Evolutionary conservation across 306 rosid genomes (phyloP), one percentile per base, ranked within the genome.

Genomic region (Quercus wislizeni): DNA sequence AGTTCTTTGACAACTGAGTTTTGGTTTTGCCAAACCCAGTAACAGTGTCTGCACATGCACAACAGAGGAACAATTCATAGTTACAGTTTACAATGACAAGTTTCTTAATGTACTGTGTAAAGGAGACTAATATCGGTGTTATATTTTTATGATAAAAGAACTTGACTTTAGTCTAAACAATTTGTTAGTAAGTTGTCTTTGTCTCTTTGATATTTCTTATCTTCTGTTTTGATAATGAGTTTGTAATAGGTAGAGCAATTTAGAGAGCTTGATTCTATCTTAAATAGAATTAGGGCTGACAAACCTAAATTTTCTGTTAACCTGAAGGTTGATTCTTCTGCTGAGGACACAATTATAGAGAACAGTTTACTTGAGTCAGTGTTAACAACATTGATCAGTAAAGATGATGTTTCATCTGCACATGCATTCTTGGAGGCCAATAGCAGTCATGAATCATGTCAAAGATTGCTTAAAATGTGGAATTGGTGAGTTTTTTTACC

Each of bases 401-500:
- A 77, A 73, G 83, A 83, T 14, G 88, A 89, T 59, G 83, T 80
- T 78, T 83, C 81, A 30, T 78, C 93, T 76, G 82, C 93, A 19
- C 83, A 25, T 77, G 80, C 93, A 49, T 88, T 89, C 76, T 81
- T 96, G 86, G 94, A 89, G 86, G 87, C 82, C 59, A 89, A 87
- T 71, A 73, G 83, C 31, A 87, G 81, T 65, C 82, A 82, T 38
- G 97, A 87, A 68, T 69, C 92, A 17, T 89, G 98, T 73, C 83
- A 76, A 73, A 83, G 81, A 83, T 80, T 96, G 83, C 83, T 93
- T 68, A 85, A 85, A 73, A 85, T 83, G 89, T 93, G 94, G 98
- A 86, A 82, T 74, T 27, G 91, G 99, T 96, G 76, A 90, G 93
- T 69, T 30, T 43, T 41, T 49, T 49, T 64, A 17, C 55, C 51